phyloP scores from a whole-genome alignment of 805 yeast genomes.

The Monosporozyma aerobia region DNA sequence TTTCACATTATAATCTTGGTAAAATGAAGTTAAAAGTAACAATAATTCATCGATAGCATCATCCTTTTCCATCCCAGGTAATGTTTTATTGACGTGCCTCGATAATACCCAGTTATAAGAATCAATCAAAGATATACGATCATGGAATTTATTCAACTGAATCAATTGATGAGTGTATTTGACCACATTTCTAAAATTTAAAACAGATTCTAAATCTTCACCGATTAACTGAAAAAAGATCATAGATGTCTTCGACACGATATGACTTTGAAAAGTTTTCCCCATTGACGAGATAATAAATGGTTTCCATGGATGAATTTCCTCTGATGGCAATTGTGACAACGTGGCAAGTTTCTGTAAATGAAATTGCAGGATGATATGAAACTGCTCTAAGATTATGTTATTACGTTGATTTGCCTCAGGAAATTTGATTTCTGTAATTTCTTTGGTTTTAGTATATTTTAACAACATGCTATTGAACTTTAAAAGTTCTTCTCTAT shows the following conservation, averaged over 20 bases:
- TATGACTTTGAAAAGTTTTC: slow-evolving; percentile 39
- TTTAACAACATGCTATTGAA: not conserved
- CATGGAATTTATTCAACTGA: slow-evolving; percentile 31
- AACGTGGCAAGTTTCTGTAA: slow-evolving; percentile 10
- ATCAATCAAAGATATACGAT: slow-evolving; percentile 30
- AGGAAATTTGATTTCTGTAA: slow-evolving; percentile 34
- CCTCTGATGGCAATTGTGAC: slow-evolving; percentile 1
- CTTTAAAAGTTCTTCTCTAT: not conserved
- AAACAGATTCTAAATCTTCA: slow-evolving; percentile 19
- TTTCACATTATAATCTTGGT: slow-evolving; percentile 8
- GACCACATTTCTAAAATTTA: slow-evolving; percentile 33
- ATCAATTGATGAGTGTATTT: slow-evolving; percentile 34
- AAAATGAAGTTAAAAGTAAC: slow-evolving; percentile 10
- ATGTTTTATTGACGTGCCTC: slow-evolving; percentile 3
- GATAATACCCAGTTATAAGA: slow-evolving; percentile 19
- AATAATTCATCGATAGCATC: slow-evolving; percentile 7
- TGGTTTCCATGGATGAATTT: slow-evolving; percentile 10
- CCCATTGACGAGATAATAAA: slow-evolving; percentile 30
- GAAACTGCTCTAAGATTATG: slow-evolving; percentile 26
- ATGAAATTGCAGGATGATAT: slow-evolving; percentile 22
- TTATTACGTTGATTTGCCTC: slow-evolving; percentile 33
- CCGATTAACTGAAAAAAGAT: slow-evolving; percentile 21
- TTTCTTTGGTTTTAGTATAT: not conserved
- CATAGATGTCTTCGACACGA: slow-evolving; percentile 30
- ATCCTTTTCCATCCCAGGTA: slow-evolving; percentile 10